Base-by-base conservation (phyloP, 306 rosid species). In the Sindora glabra region DNA sequence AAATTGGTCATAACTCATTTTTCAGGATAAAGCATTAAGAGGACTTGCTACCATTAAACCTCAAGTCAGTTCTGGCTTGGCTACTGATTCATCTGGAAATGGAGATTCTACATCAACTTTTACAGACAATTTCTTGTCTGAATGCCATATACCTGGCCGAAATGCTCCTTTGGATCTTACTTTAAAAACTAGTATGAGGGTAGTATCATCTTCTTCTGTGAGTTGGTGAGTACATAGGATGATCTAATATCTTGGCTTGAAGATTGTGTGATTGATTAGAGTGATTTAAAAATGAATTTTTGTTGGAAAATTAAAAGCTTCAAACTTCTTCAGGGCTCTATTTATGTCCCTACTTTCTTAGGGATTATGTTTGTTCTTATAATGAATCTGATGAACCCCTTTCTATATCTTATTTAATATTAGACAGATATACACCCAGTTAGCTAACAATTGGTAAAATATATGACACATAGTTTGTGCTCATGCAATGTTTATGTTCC, bases 141-240 rank as follows among this genome's bases (percentile, higher is more conserved):
- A 79, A 53, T 74, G 47, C 54, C 70, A 73, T 21, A 27, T 89
- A 30, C 81, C 80, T 49, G 94, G 94, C 59, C 79, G 53, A 48
- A 89, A 82, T 70, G 79, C 77, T 74, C 99, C 97, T 51, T 62
- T 89, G 79, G 99, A 94, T 89, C 88, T 94, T 67, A 82, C 95
- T 66, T 69, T 94, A 63, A 94, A 94, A 82, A 74, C 89, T 64
- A 73, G 80, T 42, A 74, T 86, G 81, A 82, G 90, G 42, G 71
- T 94, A 60, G 85, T 80, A 48, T 67, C 77, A 45, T 78, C 95
- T 46, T 77, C 80, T 70, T 65, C 94, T 5, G 55, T 68, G 48
- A 74, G 75, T 58, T 48, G 89, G 97, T 89, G 52, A 76, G 94
- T 77, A 57, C 51, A 18, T 68, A 14, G 13, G 51, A 76, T 70